A percentile compares a stretch with the other conserved stretches of the same genome.
Conservation (phyloP, 257 asterid species). For the Fraxinus anomala region DNA sequence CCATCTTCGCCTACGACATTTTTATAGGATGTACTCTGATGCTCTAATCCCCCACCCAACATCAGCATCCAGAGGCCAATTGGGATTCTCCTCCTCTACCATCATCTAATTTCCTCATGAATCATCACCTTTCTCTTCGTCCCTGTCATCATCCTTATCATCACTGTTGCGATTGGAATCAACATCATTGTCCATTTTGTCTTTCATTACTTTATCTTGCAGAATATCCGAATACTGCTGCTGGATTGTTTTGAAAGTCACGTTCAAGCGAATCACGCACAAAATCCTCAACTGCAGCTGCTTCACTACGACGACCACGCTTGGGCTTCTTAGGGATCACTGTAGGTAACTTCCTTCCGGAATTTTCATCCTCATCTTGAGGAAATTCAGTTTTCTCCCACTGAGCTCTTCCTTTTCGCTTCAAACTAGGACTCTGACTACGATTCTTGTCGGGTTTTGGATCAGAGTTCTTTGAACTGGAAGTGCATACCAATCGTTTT, state of each 20-base stretch:
- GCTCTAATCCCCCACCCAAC: slow-evolving; percentile 96
- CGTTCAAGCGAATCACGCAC: slow-evolving; percentile 58
- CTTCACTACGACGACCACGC: slow-evolving; percentile 87
- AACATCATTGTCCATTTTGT: slow-evolving; percentile 35
- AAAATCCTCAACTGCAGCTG: slow-evolving; percentile 90
- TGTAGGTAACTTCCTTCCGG: slow-evolving; percentile 42
- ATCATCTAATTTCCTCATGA: slow-evolving; percentile 45
- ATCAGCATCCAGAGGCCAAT: slow-evolving; percentile 97
- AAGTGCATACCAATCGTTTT: slow-evolving; percentile 40
- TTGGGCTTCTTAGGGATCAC: slow-evolving; percentile 72
- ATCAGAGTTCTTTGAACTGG: slow-evolving; percentile 39
- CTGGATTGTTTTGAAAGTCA: slow-evolving; percentile 63
- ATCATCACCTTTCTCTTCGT: slow-evolving; percentile 43
- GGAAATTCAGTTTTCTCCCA: slow-evolving; percentile 31
- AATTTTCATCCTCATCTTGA: slow-evolving; percentile 34
- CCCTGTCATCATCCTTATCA: slow-evolving; percentile 37
- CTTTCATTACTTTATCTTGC: slow-evolving; percentile 60
- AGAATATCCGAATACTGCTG: slow-evolving; percentile 62
- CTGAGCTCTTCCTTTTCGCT: slow-evolving; percentile 33
- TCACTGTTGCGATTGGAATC: slow-evolving; percentile 39
- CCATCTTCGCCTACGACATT: slow-evolving; percentile 81
- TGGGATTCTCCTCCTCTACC: slow-evolving; percentile 78
- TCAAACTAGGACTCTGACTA: slow-evolving; percentile 29
- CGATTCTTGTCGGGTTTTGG: slow-evolving; percentile 33
- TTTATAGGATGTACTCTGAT: slow-evolving; percentile 79